These are phyloP conservation scores for Aristolochia californica DNA, from an alignment of 164 flowering plant genomes.

Conservation along the genomic window DNA sequence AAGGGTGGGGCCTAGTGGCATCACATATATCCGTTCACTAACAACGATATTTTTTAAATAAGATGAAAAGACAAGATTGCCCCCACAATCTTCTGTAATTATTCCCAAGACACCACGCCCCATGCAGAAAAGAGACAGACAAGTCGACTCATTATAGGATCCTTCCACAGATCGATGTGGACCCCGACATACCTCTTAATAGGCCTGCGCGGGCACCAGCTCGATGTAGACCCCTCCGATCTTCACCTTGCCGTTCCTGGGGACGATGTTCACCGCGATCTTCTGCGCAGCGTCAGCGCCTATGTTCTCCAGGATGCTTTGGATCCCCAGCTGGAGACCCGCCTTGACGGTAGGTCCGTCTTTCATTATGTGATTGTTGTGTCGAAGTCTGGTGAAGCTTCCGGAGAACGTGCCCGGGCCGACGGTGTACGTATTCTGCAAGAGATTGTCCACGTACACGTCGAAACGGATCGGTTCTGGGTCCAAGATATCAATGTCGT, in stretches of 20 bases:
- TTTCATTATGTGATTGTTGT: background rate
- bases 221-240: conserved; percentile 4
- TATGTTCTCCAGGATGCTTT: background rate
- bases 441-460: background rate
- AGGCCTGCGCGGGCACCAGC: background rate
- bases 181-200: too few relatives aligned
- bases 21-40: too few relatives aligned
- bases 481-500: background rate
- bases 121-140: too few relatives aligned
- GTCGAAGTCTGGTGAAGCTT: background rate
- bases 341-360: background rate
- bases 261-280: conserved; percentile 1
- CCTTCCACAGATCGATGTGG: too few relatives aligned
- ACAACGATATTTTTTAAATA: too few relatives aligned
- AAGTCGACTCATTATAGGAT: too few relatives aligned
- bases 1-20: too few relatives aligned
- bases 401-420: background rate
- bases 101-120: too few relatives aligned
- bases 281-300: background rate
- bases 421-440: background rate
- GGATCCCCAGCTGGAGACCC: background rate
- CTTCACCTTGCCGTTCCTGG: background rate
- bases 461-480: background rate
- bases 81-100: too few relatives aligned
- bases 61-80: too few relatives aligned